These are phyloP conservation scores for Cordyceps militaris DNA, from an alignment of 2,329 filamentous ascomycete species.

Conservation along the genomic window DNA sequence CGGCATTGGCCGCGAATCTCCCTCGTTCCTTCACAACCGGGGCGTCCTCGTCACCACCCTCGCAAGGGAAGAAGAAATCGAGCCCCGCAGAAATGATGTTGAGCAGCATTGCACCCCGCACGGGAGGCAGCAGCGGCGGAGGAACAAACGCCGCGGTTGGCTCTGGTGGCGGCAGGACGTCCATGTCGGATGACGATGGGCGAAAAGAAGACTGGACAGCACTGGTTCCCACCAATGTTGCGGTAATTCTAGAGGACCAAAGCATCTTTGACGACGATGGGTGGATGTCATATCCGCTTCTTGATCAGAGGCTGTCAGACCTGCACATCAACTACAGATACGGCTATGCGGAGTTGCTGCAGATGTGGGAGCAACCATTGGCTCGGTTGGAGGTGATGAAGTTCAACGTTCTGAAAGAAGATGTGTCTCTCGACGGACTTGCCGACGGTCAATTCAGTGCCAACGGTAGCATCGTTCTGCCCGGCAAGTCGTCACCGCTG, in stretches of 20 bases:
- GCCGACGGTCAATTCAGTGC: constrained; percentile 15
- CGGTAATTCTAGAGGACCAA: constrained; percentile 52
- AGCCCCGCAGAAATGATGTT: constrained; percentile 57
- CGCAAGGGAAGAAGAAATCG: constrained; percentile 42
- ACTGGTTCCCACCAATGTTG: constrained; percentile 44
- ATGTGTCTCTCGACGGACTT: constrained; percentile 19
- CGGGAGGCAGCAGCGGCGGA: constrained; percentile 42
- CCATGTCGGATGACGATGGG: constrained; percentile 47
- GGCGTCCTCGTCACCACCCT: constrained; percentile 39
- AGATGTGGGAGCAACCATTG: constrained; percentile 57
- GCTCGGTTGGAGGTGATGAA: constrained; percentile 61
- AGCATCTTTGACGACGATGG: constrained; percentile 63
- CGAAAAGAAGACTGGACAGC: constrained; percentile 39
- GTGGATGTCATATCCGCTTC: constrained; percentile 52
- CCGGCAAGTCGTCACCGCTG: constrained; percentile 41
- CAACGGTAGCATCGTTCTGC: constrained; percentile 25
- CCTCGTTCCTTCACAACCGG: constrained; percentile 36
- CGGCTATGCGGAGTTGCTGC: constrained; percentile 61
- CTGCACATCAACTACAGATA: constrained; percentile 55
- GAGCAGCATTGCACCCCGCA: constrained; percentile 41
- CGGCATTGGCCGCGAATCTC: constrained; percentile 49
- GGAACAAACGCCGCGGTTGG: constrained; percentile 39
- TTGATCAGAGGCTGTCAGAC: constrained; percentile 43
- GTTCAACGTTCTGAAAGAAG: constrained; percentile 55
- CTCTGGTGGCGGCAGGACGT: constrained; percentile 41